Percentiles rank a stretch among this genome's conserved stretches.
phyloP scores from a whole-genome alignment of 345 rosid genomes.

The Raphanus raphanistrum region DNA sequence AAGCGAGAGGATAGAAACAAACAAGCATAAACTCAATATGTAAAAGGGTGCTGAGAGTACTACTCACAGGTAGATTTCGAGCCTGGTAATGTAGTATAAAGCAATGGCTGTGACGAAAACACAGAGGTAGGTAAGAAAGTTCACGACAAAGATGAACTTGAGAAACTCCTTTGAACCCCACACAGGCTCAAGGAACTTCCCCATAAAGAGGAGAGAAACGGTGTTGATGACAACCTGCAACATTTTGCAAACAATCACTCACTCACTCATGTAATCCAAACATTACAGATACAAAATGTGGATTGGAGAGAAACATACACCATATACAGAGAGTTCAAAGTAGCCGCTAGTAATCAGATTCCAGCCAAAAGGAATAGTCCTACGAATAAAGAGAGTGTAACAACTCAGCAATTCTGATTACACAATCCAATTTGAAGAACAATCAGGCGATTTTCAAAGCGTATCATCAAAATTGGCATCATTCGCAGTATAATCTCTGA shows the following conservation, averaged over 20 bases:
- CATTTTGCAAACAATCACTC: neutral
- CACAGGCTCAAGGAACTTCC: conserved; percentile 90
- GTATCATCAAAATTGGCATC: conserved; percentile 2
- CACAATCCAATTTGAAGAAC: neutral
- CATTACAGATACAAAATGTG: conserved; percentile 3
- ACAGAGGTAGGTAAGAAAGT: conserved; percentile 76
- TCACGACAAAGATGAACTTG: conserved; percentile 84
- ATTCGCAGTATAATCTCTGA: neutral
- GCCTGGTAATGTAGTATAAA: conserved; percentile 77
- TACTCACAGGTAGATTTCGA: conserved; percentile 85
- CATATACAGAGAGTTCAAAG: conserved; percentile 77
- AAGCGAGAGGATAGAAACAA: neutral
- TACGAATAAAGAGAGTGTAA: conserved; percentile 19
- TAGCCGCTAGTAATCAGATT: conserved; percentile 91
- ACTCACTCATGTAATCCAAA: conserved; percentile 22
- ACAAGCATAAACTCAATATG: conserved; percentile 10
- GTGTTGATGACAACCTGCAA: conserved; percentile 67
- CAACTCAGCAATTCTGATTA: neutral
- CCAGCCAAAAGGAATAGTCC: conserved; percentile 99
- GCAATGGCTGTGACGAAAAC: conserved; percentile 83
- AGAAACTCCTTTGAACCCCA: conserved; percentile 98
- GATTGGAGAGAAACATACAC: conserved; percentile 47
- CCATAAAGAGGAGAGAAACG: conserved; percentile 82
- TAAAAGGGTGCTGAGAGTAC: conserved; percentile 27
- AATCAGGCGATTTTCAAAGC: no score